Conservation (phyloP, 2,329 filamentous ascomycete genomes). For the Colletotrichum truncatum region DNA sequence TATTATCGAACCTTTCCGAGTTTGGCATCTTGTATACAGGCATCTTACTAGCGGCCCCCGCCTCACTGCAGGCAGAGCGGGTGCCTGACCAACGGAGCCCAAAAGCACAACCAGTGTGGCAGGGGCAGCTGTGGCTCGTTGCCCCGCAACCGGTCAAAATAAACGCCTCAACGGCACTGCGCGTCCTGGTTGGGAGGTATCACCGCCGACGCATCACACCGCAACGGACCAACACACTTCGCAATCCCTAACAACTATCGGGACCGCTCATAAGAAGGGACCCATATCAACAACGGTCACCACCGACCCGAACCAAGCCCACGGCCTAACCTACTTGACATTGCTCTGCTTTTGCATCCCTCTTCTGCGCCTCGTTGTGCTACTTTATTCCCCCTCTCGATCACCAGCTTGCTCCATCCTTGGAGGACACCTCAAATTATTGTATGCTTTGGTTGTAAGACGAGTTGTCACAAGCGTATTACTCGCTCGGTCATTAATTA, state of each 20-base stretch:
- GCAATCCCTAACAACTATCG: slow-evolving; percentile 17
- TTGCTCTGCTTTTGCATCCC: slow-evolving; percentile 30
- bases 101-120: neutral
- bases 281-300: slow-evolving; percentile 7
- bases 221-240: slow-evolving; percentile 11
- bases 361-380: slow-evolving; percentile 13
- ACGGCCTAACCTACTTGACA: slow-evolving; percentile 41
- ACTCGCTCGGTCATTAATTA: neutral
- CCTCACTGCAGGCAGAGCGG: slow-evolving; percentile 6
- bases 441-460: neutral
- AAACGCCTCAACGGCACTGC: slow-evolving; percentile 15
- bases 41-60: slow-evolving; percentile 9
- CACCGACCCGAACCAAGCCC: neutral
- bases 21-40: slow-evolving; percentile 6
- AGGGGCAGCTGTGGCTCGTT: neutral
- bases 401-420: neutral
- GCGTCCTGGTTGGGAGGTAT: slow-evolving; percentile 5
- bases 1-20: neutral
- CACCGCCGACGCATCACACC: slow-evolving; percentile 14
- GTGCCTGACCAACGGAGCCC: slow-evolving; percentile 24
- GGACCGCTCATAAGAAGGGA: neutral
- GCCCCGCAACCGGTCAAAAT: slow-evolving; percentile 27
- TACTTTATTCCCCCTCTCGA: neutral
- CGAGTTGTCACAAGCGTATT: neutral
- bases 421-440: neutral